phyloP scores from a whole-genome alignment of 73 alveolate species.

The Blepharisma stoltei region DNA sequence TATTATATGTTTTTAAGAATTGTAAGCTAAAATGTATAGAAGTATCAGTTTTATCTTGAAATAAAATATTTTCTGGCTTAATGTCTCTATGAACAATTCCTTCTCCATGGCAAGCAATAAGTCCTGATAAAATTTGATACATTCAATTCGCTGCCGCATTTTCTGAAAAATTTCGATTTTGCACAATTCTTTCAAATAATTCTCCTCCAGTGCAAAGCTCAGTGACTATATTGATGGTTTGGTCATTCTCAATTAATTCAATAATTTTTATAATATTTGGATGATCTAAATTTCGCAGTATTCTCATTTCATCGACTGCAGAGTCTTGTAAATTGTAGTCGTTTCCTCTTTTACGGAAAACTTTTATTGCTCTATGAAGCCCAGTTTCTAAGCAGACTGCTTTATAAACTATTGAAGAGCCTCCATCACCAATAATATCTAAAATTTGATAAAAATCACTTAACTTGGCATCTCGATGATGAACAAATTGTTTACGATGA shows the following conservation, averaged over 20 bases:
- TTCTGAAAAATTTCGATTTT: slow-evolving; percentile 64
- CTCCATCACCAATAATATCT: no score
- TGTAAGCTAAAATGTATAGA: no score
- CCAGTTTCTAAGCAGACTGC: no score
- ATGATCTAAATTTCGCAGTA: slow-evolving; percentile 46
- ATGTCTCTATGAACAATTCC: slow-evolving; percentile 82
- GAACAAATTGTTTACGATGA: no score
- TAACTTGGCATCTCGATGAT: no score
- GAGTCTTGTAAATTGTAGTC: no score
- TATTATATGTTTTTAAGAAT: no score
- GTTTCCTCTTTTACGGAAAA: no score
- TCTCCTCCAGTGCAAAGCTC: slow-evolving; percentile 79
- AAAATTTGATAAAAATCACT: no score
- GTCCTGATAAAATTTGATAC: slow-evolving; percentile 76
- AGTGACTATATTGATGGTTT: slow-evolving; percentile 43
- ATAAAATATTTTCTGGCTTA: slow-evolving; percentile 78
- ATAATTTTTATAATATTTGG: slow-evolving; percentile 83
- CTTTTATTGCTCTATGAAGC: no score
- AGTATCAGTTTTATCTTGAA: slow-evolving; percentile 30
- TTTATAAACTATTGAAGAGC: no score
- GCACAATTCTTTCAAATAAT: slow-evolving; percentile 66
- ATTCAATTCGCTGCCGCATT: slow-evolving; percentile 63
- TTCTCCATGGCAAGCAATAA: slow-evolving; percentile 71
- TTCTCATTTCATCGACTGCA: no score
- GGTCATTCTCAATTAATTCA: slow-evolving; percentile 77